Conservation (phyloP, 2,329 filamentous ascomycete species). For the Trichoderma atroviride region DNA sequence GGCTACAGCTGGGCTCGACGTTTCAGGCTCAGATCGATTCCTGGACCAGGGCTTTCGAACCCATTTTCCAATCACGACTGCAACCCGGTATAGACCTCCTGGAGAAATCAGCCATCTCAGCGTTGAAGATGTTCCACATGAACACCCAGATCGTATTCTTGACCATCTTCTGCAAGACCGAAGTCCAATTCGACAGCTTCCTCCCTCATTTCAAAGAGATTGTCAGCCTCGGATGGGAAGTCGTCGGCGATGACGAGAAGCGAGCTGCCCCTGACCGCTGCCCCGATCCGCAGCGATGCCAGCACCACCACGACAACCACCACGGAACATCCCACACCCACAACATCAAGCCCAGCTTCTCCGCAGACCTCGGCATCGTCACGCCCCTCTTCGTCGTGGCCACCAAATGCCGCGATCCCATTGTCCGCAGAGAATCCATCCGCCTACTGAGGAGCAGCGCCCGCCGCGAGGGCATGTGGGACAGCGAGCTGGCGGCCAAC, state of each 20-base stretch:
- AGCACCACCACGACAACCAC: constrained; percentile 39
- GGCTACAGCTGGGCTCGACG: constrained; percentile 51
- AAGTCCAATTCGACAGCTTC: constrained; percentile 61
- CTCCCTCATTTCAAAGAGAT: constrained; percentile 56
- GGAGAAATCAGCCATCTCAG: constrained; percentile 62
- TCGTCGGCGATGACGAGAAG: constrained; percentile 61
- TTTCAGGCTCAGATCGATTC: constrained; percentile 55
- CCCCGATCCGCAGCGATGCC: constrained; percentile 48
- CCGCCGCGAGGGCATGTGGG: constrained; percentile 70
- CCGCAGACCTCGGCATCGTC: constrained; percentile 65
- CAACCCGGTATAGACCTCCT: constrained; percentile 54
- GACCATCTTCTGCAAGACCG: constrained; percentile 62
- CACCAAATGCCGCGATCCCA: constrained; percentile 64
- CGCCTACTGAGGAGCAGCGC: constrained; percentile 61
- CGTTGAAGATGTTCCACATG: constrained; percentile 64
- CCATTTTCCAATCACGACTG: constrained; percentile 53
- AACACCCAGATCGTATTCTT: constrained; percentile 60
- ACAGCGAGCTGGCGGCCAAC: constrained; percentile 60
- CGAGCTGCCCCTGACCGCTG: constrained; percentile 52
- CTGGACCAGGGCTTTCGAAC: constrained; percentile 61
- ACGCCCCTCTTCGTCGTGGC: constrained; percentile 67
- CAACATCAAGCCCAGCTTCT: constrained; percentile 65
- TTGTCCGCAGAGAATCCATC: constrained; percentile 62
- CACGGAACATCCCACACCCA: constrained; percentile 46
- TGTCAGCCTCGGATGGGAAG: constrained; percentile 60